Evolutionary conservation across 139 green algal species (phyloP), one percentile per base, ranked within the genome.

Genomic region (Chlorella sp.): DNA sequence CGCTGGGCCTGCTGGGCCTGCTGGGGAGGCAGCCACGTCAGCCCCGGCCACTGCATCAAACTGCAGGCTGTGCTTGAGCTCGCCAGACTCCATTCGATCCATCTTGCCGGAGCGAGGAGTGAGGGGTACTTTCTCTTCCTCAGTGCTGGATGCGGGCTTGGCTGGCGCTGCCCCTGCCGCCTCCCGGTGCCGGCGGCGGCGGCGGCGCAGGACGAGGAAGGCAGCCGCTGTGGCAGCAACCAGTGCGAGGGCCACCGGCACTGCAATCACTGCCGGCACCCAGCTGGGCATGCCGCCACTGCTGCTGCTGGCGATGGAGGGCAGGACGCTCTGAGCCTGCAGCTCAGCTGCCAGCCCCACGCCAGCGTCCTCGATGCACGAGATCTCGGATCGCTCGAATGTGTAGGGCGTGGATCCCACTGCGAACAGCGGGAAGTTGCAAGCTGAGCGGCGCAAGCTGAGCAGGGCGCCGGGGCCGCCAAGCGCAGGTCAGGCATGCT

Each of bases 81-180:
- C n/a, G 65, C 51, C 74, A 32, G 74, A 70, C 28, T 81, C 74
- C 74, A 81, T 81, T 17, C n/a, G 20, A 9, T 26, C 32, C 51
- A 70, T 44, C 55, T 55, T 81, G 74, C 51, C n/a, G n/a, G 4
- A 18, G 11, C 34, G 69, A 5, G 69, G 44, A 17, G 55, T 63
- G 34, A 56, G 34, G 0, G 55, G 74, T 25, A 20, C 71, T 36
- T 39, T 18, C 74, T 68, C 13, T 7, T 12, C 72, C 0, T 60
- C 51, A n/a, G n/a, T 20, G 12, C 51, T 60, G 51, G 2, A 1
- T 39, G 44, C 73, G 60, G 70, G 20, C 21, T 39, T 32, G 63
- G 63, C 63, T 30, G 34, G 15, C 9, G 68, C 17, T 21, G 18
- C 17, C 34, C 1, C 32, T 12, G 65, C 30, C 11, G 32, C 68